Percentiles rank a stretch among this genome's conserved stretches.
Evolutionary conservation across 306 rosid species (phyloP).

Genomic region (Phaseolus lunatus): DNA sequence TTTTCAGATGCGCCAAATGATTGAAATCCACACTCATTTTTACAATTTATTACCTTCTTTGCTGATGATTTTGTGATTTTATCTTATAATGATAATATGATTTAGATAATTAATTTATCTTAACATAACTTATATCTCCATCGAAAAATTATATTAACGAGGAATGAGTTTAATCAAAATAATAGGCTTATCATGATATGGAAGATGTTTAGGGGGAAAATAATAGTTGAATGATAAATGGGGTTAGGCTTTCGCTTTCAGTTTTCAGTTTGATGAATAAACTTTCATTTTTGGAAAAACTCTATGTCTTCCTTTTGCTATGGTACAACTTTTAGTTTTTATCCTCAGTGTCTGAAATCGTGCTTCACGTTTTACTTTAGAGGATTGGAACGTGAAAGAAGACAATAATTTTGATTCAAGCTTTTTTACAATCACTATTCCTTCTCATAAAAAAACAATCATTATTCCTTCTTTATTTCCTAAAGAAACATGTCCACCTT

Average conservation of each 20-base stretch:
- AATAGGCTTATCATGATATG: too few species aligned
- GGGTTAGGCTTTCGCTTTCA: background rate
- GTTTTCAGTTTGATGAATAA: background rate
- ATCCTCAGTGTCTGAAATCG: constrained; percentile 18
- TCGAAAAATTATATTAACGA: too few species aligned
- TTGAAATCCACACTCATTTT: too few species aligned
- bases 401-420: background rate
- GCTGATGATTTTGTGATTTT: too few species aligned
- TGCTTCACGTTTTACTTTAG: constrained; percentile 31
- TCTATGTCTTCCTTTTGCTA: background rate
- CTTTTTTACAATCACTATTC: background rate
- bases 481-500: background rate
- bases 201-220: too few species aligned
- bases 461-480: background rate
- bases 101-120: too few species aligned
- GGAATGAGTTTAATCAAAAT: too few species aligned
- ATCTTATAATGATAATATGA: too few species aligned
- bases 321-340: background rate
- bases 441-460: background rate
- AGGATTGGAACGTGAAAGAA: constrained; percentile 1
- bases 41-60: too few species aligned
- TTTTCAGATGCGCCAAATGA: too few species aligned
- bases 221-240: background rate
- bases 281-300: background rate
- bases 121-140: too few species aligned